Conservation (phyloP, 768 basidiomycete species). For the Tephrocybe rancida region DNA sequence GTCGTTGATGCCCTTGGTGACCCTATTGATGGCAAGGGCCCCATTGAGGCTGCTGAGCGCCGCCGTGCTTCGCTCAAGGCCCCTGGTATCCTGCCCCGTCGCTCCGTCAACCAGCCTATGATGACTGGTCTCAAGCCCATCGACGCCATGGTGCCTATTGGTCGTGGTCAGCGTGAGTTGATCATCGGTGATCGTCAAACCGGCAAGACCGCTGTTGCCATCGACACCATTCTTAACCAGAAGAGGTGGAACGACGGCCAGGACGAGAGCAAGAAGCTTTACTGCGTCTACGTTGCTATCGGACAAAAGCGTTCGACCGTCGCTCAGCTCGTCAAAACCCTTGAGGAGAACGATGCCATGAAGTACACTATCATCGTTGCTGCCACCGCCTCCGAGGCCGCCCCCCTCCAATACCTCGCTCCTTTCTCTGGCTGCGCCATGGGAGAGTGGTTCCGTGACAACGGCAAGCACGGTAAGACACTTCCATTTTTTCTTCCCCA, state of each 20-base stretch:
- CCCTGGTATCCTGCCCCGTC: slow-evolving; percentile 98
- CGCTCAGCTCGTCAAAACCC: slow-evolving; percentile 98
- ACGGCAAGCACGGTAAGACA: slow-evolving; percentile 94
- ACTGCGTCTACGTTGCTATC: slow-evolving; percentile 99
- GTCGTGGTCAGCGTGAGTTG: slow-evolving; percentile 99
- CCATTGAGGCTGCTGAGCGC: slow-evolving; percentile 91
- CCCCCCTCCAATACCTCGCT: slow-evolving; percentile 98
- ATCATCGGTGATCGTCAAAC: slow-evolving; percentile 99
- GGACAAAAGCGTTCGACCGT: slow-evolving; percentile 99
- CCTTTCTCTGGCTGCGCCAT: slow-evolving; percentile 99
- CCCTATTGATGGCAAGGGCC: slow-evolving; percentile 99
- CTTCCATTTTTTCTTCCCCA: background rate
- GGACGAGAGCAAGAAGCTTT: slow-evolving; percentile 97
- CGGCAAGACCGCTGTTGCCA: slow-evolving; percentile 98
- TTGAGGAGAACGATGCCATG: slow-evolving; percentile 99
- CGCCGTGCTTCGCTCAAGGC: slow-evolving; percentile 98
- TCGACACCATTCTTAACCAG: slow-evolving; percentile 99
- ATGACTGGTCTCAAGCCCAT: slow-evolving; percentile 99
- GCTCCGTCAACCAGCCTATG: slow-evolving; percentile 99
- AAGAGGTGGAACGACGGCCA: slow-evolving; percentile 99
- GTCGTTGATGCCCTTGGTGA: slow-evolving; percentile 99
- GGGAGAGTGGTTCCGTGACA: slow-evolving; percentile 99
- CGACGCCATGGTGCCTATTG: slow-evolving; percentile 99
- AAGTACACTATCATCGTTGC: slow-evolving; percentile 99
- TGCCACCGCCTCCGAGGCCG: slow-evolving; percentile 98